A percentile compares a stretch with the other conserved stretches of the same genome.
phyloP scores from a whole-genome alignment of 257 asterid species.

The Verbascum thapsus region DNA sequence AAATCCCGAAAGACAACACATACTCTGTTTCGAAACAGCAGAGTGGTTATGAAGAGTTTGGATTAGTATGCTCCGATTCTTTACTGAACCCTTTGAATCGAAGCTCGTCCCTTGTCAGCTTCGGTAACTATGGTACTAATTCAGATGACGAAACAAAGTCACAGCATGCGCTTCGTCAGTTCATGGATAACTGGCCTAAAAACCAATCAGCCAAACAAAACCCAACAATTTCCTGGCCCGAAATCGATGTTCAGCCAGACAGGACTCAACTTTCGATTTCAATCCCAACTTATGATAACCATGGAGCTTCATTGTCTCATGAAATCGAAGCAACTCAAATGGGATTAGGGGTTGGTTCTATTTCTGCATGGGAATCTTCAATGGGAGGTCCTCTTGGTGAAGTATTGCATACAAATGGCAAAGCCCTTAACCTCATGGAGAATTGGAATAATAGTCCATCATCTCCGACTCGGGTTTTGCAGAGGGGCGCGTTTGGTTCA shows the following conservation, averaged over 20 bases:
- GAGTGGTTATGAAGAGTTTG: constrained; percentile 49
- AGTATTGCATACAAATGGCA: constrained; percentile 54
- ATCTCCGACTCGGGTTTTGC: constrained; percentile 90
- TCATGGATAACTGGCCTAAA: constrained; percentile 74
- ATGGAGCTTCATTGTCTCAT: constrained; percentile 36
- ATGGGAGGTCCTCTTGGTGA: constrained; percentile 97
- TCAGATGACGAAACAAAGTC: constrained; percentile 35
- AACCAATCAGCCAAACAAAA: constrained; percentile 31
- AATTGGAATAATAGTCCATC: constrained; percentile 72
- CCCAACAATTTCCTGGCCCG: constrained; percentile 43
- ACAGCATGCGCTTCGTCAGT: constrained; percentile 53
- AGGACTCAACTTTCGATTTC: constrained; percentile 81
- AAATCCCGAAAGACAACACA: constrained; percentile 35
- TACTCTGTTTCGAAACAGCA: neutral
- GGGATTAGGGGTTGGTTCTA: constrained; percentile 62
- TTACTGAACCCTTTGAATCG: constrained; percentile 71
- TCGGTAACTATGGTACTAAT: constrained; percentile 29
- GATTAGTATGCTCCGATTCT: constrained; percentile 76
- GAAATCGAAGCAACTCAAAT: constrained; percentile 46
- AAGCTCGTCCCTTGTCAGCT: constrained; percentile 40
- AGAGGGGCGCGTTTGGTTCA: constrained; percentile 64
- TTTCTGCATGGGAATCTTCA: constrained; percentile 63
- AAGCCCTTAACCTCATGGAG: constrained; percentile 61
- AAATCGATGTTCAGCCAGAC: constrained; percentile 43
- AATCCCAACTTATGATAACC: constrained; percentile 52